Evolutionary conservation across 2,329 filamentous ascomycete genomes (phyloP), one percentile per base, ranked within the genome.

Genomic region (Sarocladium oryzae): DNA sequence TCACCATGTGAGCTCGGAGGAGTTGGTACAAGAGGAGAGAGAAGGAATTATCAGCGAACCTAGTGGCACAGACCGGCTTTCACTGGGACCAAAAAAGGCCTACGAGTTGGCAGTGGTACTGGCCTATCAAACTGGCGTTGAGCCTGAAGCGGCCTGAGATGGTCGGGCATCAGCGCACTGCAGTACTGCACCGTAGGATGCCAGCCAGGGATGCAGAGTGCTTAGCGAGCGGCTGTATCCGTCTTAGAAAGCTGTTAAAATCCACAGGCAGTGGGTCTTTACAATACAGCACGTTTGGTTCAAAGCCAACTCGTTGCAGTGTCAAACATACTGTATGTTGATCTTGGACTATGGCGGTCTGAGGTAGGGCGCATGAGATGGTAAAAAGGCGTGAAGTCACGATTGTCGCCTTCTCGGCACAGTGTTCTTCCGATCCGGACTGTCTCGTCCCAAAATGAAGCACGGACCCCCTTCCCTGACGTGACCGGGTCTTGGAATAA

Each of bases 81-180:
- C 28, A 48, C 43, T 23, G 8, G 7, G 18, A 48, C 18, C 9
- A 10, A 33, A 33, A 20, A 26, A 16, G n/a, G 43, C 28, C 43
- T 48, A 48, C 43, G 43, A 48, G 13, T 4, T 11, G 28, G 26
- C 43, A 37, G 6, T 28, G 21, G 11, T 37, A 37, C 33, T 26
- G 46, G 28, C 46, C 46, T 49, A 49, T 49, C 46, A 49, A 18
- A 37, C 20, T 9, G 20, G 37, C 20, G 46, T 26, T 15, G 46
- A 37, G 33, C 46, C 46, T 18, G 33, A 49, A 49, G 46, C 18
- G 18, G 46, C 43, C 43, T 45, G 40, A 37, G 32, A 32, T 37
- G 33, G 46, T 49, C 33, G 46, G 46, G 46, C 46, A 49, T 28
- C 46, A 49, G 46, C 46, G 46, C 24, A 32, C 46, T 49, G 33